These are phyloP conservation scores for Pythium vanterpoolii DNA, from an alignment of 352 stramenopile genomes.

Conservation along the genomic window DNA sequence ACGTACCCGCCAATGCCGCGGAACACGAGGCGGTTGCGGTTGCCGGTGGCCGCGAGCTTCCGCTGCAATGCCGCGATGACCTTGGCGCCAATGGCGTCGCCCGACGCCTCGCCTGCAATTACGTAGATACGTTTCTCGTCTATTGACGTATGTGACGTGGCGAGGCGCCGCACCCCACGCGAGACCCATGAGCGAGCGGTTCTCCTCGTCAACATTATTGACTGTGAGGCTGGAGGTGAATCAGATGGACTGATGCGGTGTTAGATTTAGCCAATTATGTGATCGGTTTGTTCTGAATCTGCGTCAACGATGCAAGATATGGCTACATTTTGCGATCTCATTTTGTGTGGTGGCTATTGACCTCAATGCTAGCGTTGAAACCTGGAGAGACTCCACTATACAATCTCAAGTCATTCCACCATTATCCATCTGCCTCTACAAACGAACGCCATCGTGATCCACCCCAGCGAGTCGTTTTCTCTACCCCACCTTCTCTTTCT, in stretches of 20 bases:
- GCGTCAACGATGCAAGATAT: not conserved
- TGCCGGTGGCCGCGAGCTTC: slow-evolving; percentile 6
- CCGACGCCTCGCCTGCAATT: slow-evolving; percentile 68
- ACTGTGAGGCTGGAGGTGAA: not conserved
- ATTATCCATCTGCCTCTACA: too few species aligned
- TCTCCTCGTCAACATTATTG: not conserved
- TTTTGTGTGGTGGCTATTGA: too few species aligned
- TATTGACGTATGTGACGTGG: not conserved
- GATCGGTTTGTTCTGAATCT: not conserved
- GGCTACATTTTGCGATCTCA: slow-evolving; percentile 3
- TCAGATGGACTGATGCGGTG: not conserved
- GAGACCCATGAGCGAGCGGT: not conserved
- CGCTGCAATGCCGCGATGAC: slow-evolving; percentile 49
- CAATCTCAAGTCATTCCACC: too few species aligned
- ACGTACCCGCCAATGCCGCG: slow-evolving; percentile 59
- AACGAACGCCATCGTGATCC: too few species aligned
- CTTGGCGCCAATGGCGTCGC: slow-evolving; percentile 75
- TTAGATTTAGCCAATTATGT: not conserved
- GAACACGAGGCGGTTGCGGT: slow-evolving; percentile 30
- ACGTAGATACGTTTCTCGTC: slow-evolving; percentile 44
- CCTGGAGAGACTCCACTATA: too few species aligned
- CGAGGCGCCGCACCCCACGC: not conserved
- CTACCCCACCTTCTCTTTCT: slow-evolving; percentile 8
- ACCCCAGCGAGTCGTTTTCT: too few species aligned
- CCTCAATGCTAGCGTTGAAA: too few species aligned